Conservation (phyloP, 2,329 filamentous ascomycete genomes). For the Sarocladium kiliense region DNA sequence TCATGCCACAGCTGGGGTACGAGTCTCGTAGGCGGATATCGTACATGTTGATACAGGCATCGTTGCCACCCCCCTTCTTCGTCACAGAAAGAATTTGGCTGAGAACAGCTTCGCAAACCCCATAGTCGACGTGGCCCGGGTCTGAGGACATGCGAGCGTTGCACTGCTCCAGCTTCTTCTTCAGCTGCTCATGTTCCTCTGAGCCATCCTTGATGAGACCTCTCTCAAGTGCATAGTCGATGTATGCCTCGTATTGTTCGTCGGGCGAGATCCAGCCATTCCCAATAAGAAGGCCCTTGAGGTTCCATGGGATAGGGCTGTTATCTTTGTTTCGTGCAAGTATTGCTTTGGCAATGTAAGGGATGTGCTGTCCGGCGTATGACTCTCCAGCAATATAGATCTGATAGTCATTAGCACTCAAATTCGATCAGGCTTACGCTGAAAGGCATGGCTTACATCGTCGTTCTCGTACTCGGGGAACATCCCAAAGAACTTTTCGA, state of each 20-base stretch:
- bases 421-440: background rate
- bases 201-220: slow-evolving; percentile 66
- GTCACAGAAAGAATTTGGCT: slow-evolving; percentile 66
- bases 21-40: slow-evolving; percentile 81
- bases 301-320: slow-evolving; percentile 55
- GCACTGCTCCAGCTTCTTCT: slow-evolving; percentile 66
- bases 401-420: slow-evolving; percentile 38
- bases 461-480: slow-evolving; percentile 91
- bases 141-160: slow-evolving; percentile 49
- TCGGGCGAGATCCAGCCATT: slow-evolving; percentile 94
- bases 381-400: slow-evolving; percentile 94
- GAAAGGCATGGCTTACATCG: slow-evolving; percentile 63
- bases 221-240: slow-evolving; percentile 74
- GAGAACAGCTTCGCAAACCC: slow-evolving; percentile 72
- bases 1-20: slow-evolving; percentile 88
- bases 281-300: slow-evolving; percentile 84
- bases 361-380: slow-evolving; percentile 94
- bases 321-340: slow-evolving; percentile 75
- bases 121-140: slow-evolving; percentile 55
- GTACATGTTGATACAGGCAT: slow-evolving; percentile 89
- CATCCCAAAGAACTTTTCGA: slow-evolving; percentile 85
- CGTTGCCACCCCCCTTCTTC: slow-evolving; percentile 44
- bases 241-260: slow-evolving; percentile 86
- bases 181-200: slow-evolving; percentile 57
- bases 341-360: slow-evolving; percentile 90